phyloP scores from a whole-genome alignment of 2,329 filamentous ascomycete genomes.

The Colletotrichum chlorophyti region DNA sequence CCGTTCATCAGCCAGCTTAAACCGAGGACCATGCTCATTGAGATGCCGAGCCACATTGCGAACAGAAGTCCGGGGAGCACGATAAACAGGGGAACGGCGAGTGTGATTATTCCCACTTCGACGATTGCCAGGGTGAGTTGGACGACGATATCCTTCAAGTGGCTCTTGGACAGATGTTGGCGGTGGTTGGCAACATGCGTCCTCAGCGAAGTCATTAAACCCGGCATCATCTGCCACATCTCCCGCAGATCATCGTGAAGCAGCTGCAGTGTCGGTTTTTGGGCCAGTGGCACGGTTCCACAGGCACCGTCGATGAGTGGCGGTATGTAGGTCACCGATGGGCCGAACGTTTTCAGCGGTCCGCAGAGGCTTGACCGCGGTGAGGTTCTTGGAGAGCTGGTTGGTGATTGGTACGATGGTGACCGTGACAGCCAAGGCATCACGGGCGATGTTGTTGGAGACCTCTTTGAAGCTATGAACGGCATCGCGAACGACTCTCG shows the following conservation, averaged over 20 bases:
- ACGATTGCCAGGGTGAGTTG: slow-evolving; percentile 34
- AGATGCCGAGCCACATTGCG: slow-evolving; percentile 33
- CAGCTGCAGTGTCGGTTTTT: slow-evolving; percentile 31
- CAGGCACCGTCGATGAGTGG: slow-evolving; percentile 43
- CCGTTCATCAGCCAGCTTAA: slow-evolving; percentile 39
- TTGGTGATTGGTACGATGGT: slow-evolving; percentile 25
- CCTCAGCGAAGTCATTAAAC: slow-evolving; percentile 32
- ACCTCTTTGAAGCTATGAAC: slow-evolving; percentile 26
- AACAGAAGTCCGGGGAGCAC: slow-evolving; percentile 40
- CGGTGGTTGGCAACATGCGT: slow-evolving; percentile 27
- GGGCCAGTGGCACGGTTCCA: slow-evolving; percentile 39
- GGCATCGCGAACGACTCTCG: slow-evolving; percentile 16
- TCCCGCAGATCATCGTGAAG: slow-evolving; percentile 33
- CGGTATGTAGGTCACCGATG: slow-evolving; percentile 41
- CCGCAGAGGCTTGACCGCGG: slow-evolving; percentile 17
- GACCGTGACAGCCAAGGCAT: slow-evolving; percentile 28
- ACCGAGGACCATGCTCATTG: slow-evolving; percentile 31
- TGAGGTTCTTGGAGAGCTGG: slow-evolving; percentile 15
- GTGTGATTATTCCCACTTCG: slow-evolving; percentile 35
- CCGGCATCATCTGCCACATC: slow-evolving; percentile 30
- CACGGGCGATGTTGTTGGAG: slow-evolving; percentile 16
- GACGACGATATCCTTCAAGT: slow-evolving; percentile 33
- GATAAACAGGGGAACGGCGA: slow-evolving; percentile 35
- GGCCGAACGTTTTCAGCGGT: slow-evolving; percentile 24
- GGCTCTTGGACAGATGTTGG: slow-evolving; percentile 29